Evolutionary conservation across 2,329 filamentous ascomycete genomes (phyloP), one percentile per base, ranked within the genome.

Genomic region (Xylaria digitata): DNA sequence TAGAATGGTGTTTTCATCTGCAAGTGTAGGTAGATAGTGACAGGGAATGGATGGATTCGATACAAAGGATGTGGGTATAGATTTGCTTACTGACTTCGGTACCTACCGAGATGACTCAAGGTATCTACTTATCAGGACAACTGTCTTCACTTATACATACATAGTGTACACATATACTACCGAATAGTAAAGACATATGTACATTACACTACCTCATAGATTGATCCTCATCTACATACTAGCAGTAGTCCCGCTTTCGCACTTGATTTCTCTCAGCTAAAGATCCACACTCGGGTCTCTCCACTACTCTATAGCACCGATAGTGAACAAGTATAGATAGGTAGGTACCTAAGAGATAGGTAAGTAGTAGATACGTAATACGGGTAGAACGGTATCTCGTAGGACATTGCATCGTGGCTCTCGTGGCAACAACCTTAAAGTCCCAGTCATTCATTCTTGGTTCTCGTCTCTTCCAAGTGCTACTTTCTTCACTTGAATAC

Each of bases 351-450:
- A 19, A 4, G 6, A 6, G 17, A 43, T 17, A 6, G 2, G 17
- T 52, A 52, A 26, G 13, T 11, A 37, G 37, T 40, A 40, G 37
- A 40, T 40, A 40, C 37, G 37, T 13, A 40, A 40, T 15, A 40
- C 37, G 37, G 37, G 37, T 40, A 40, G 9, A 13, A 15, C 37
- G 37, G 37, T 40, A 40, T 40, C 37, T 40, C 11, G 37, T 40
- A 40, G 37, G 37, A 13, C 37, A 40, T 15, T 8, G n/a, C 48
- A 53, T 53, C 48, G 58, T 61, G 37, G 43, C 23, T 43, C 13
- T 37, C 32, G 59, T 54, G 61, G 61, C 37, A 40, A 15, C 61
- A 57, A 58, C 45, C 37, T 63, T 13, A 9, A 17, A 57, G 21
- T 21, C 21, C 45, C 32, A 5, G 3, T 26, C 26, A 26, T 26